Evolutionary conservation across 2,329 filamentous ascomycete species (phyloP).

Genomic region (Paraconiothyrium brasiliense): DNA sequence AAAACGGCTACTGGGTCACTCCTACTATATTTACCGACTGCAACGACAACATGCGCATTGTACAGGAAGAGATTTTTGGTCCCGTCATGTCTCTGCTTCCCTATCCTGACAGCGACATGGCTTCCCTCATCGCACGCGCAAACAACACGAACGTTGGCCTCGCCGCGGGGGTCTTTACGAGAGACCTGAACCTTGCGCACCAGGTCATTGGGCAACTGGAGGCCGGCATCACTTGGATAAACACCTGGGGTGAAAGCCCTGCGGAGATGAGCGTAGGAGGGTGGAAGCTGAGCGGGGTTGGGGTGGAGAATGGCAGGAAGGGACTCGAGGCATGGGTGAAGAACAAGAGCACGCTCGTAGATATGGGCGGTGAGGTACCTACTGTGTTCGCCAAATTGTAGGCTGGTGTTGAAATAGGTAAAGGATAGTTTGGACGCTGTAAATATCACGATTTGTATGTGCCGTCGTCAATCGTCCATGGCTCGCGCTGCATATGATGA

Average conservation of each 20-base stretch:
- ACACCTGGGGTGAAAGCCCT: constrained; percentile 91
- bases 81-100: constrained; percentile 84
- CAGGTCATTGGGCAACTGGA: constrained; percentile 74
- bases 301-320: constrained; percentile 83
- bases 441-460: constrained; percentile 5
- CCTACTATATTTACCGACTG: constrained; percentile 90
- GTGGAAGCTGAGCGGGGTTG: constrained; percentile 90
- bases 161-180: constrained; percentile 84
- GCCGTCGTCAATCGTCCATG: background rate
- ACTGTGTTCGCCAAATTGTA: constrained; percentile 69
- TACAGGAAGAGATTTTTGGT: constrained; percentile 86
- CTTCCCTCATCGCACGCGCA: constrained; percentile 72
- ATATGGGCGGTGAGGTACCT: constrained; percentile 75
- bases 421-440: background rate
- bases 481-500: no score
- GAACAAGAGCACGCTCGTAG: constrained; percentile 89
- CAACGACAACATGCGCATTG: constrained; percentile 81
- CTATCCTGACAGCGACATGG: constrained; percentile 72
- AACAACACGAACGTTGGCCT: constrained; percentile 82
- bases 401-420: background rate
- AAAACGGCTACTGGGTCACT: constrained; percentile 80
- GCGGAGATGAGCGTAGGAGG: constrained; percentile 93
- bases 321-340: constrained; percentile 83
- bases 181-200: constrained; percentile 77
- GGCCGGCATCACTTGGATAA: constrained; percentile 91